Percentiles rank a stretch among this genome's conserved stretches.
These are phyloP conservation scores for Urostyla sp. DNA, from an alignment of 73 alveolate genomes.

Conservation along the genomic window DNA sequence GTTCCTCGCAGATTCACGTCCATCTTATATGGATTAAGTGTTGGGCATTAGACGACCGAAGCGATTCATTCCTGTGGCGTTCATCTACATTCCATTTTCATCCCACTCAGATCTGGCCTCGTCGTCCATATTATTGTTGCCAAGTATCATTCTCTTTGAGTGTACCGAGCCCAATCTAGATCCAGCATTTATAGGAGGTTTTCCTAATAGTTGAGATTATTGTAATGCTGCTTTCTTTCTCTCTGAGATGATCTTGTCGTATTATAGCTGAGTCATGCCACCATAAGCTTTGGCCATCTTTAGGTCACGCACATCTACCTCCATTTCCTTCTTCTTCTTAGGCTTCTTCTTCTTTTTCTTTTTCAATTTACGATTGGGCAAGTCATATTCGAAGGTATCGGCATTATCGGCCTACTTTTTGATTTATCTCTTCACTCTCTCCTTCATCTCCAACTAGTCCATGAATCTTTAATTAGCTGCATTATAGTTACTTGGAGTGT, in stretches of 20 bases:
- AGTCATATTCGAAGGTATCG: background rate
- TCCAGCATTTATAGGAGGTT: slow-evolving; percentile 30
- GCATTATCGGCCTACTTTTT: slow-evolving; percentile 31
- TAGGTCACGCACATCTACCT: slow-evolving; percentile 25
- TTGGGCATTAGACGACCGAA: too few species aligned
- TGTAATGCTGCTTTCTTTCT: slow-evolving; percentile 7
- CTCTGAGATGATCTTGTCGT: slow-evolving; percentile 34
- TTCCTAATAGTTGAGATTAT: background rate
- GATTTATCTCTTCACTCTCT: background rate
- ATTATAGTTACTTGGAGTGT: slow-evolving; percentile 62
- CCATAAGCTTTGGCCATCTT: slow-evolving; percentile 51
- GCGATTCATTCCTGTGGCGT: too few species aligned
- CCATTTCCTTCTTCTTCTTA: slow-evolving; percentile 14
- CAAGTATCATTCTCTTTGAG: background rate
- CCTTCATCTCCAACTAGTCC: background rate
- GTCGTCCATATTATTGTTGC: background rate
- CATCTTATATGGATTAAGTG: too few species aligned
- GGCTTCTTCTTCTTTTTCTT: slow-evolving; percentile 40
- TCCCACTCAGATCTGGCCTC: slow-evolving; percentile 22
- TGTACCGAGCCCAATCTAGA: slow-evolving; percentile 17
- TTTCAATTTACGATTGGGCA: background rate
- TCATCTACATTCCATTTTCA: too few species aligned
- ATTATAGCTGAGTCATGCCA: slow-evolving; percentile 4
- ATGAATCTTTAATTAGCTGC: slow-evolving; percentile 45
- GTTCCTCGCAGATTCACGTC: too few species aligned